Base-by-base conservation (phyloP, 768 basidiomycete species). In the Kwoniella heveanensis region DNA sequence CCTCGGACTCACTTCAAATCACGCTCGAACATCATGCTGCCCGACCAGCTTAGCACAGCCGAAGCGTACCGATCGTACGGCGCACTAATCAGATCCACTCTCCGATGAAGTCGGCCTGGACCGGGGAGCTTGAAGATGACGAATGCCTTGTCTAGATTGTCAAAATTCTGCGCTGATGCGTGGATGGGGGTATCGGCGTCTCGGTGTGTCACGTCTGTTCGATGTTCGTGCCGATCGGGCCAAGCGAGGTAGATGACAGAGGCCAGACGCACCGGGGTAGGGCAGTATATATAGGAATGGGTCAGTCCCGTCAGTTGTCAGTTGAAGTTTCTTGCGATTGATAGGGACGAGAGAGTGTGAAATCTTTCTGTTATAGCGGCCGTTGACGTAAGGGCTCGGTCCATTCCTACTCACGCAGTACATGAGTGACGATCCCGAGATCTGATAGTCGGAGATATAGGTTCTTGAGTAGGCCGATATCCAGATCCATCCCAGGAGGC, bases 1-100 rank as follows among this genome's bases (percentile, higher is more conserved):
- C n/a, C n/a, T n/a, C n/a, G n/a, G 24, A 65, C 74, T 37, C 56
- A 74, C 65, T 63, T 84, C 54, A 96, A 77, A 79, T 95, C 93
- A 26, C 91, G 82, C 78, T 95, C 86, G 75, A 96, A 95, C 87
- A 91, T 89, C 65, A 85, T 91, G 4, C 90, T 92, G 0, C 93
- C 92, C 5, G 88, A 89, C 93, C 93, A 97, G 56, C 94, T 93
- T 26, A 92, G 84, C 1, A 96, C 86, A 0, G 91, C 91, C 0
- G 90, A 89, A 87, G 91, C 92, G 72, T 94, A 95, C 0, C 88
- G 83, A 64, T 87, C 85, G 8, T 87, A 87, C 1, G 85, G 83
- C 2, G 89, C 86, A 77, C 90, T 89, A 66, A 95, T 92, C 52
- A 95, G 79, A 76, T 97, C 94, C 21, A 96, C 82, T 12, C 92